Percentiles rank a stretch among this genome's conserved stretches.
Conservation (phyloP, 2,329 filamentous ascomycete species). For the Phaeophleospora eucalypticola region DNA sequence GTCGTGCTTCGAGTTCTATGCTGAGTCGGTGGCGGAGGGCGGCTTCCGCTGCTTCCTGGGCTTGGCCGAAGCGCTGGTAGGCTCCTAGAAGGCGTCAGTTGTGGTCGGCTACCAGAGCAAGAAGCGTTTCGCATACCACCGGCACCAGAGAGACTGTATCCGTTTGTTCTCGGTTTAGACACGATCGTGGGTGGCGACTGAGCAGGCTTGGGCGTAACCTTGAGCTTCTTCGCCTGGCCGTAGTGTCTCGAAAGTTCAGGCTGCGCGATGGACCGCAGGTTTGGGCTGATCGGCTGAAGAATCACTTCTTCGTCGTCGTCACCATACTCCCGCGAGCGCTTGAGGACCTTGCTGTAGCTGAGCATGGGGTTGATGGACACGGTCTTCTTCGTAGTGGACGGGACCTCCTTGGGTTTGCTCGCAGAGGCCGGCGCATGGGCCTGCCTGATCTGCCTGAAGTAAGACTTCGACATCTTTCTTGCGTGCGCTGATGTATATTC, state of each 20-base stretch:
- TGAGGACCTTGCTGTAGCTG: slow-evolving; percentile 7
- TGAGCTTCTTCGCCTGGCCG: neutral
- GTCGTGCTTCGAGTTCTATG: slow-evolving; percentile 11
- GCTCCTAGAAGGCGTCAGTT: neutral
- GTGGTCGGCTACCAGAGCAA: neutral
- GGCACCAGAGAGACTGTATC: neutral
- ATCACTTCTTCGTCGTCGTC: neutral
- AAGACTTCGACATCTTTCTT: neutral
- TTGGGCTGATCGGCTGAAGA: neutral
- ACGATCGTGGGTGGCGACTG: neutral
- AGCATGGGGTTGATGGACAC: slow-evolving; percentile 16
- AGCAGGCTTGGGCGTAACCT: neutral
- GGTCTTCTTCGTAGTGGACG: slow-evolving; percentile 5
- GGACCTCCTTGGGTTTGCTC: neutral
- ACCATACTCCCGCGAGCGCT: neutral
- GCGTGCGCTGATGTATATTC: neutral
- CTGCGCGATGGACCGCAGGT: neutral
- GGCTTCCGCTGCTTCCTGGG: neutral
- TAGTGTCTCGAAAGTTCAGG: neutral
- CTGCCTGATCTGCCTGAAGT: neutral
- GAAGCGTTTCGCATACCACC: neutral
- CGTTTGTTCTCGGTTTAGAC: neutral
- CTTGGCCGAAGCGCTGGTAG: neutral
- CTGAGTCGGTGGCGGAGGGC: neutral
- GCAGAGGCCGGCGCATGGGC: neutral